Conservation (phyloP, 306 rosid species). For the Citrullus mucosospermus region DNA sequence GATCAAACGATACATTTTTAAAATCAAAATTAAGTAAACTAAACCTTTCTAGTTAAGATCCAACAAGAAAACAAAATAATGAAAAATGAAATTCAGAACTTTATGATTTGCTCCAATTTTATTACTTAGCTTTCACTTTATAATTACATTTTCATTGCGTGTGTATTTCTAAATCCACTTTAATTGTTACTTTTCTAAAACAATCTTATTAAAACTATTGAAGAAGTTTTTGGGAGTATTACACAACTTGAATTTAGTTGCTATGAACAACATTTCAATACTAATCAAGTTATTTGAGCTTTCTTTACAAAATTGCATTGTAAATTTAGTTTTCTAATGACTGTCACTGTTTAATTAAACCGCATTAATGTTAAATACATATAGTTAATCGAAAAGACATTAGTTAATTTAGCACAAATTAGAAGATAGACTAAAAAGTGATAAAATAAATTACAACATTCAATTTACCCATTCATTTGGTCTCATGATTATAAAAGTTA, state of each 20-base stretch:
- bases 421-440: no score
- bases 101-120: background rate
- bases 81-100: background rate
- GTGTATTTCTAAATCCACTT: background rate
- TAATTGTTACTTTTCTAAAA: background rate
- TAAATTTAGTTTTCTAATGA: no score
- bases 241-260: background rate
- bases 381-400: no score
- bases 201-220: background rate
- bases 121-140: background rate
- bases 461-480: no score
- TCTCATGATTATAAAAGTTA: no score
- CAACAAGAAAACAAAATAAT: background rate
- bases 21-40: no score
- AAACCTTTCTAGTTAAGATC: background rate
- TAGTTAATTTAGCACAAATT: no score
- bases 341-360: no score
- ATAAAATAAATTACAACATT: no score
- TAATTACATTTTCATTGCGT: background rate
- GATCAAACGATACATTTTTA: background rate
- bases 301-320: background rate
- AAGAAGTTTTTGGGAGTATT: background rate
- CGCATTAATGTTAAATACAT: no score
- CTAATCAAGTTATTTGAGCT: background rate
- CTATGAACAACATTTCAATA: background rate